These are phyloP conservation scores for Amanita phalloides DNA, from an alignment of 768 basidiomycete species.

Conservation along the genomic window DNA sequence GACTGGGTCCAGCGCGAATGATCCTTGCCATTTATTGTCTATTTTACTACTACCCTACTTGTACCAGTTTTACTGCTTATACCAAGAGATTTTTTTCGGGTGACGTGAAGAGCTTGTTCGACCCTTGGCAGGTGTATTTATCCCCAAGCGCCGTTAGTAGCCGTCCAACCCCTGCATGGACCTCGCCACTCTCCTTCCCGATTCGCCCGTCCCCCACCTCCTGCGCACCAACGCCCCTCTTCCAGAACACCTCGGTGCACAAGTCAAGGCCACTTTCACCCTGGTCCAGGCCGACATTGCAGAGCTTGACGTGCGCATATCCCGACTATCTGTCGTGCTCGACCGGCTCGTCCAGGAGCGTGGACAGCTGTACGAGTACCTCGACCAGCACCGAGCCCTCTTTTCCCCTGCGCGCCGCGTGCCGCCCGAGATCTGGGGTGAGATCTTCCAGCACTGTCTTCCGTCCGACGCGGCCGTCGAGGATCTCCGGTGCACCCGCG, in stretches of 20 bases:
- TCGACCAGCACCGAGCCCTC: neutral
- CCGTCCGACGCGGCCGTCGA: neutral
- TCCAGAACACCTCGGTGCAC: neutral
- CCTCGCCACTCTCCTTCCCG: neutral
- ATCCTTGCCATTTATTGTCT: neutral
- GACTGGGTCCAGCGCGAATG: conserved; percentile 75
- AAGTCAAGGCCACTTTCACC: neutral
- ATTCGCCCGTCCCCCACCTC: conserved; percentile 1
- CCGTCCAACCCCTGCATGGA: no score
- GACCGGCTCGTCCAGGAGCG: neutral
- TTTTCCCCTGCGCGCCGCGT: neutral
- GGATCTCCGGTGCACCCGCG: neutral
- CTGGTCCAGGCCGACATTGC: neutral
- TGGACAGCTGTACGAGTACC: neutral
- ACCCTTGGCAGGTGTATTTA: no score
- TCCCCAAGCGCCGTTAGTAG: no score
- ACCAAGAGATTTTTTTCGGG: no score
- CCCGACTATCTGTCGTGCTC: neutral
- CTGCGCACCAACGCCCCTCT: neutral
- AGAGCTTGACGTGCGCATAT: neutral
- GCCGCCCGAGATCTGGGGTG: conserved; percentile 3
- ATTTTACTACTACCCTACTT: conserved; percentile 3
- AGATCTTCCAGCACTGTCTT: conserved; percentile 4
- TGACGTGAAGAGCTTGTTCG: no score
- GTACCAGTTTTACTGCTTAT: neutral